Evolutionary conservation across 2,329 filamentous ascomycete genomes (phyloP).

Genomic region (Sphaerulina vaccinii): DNA sequence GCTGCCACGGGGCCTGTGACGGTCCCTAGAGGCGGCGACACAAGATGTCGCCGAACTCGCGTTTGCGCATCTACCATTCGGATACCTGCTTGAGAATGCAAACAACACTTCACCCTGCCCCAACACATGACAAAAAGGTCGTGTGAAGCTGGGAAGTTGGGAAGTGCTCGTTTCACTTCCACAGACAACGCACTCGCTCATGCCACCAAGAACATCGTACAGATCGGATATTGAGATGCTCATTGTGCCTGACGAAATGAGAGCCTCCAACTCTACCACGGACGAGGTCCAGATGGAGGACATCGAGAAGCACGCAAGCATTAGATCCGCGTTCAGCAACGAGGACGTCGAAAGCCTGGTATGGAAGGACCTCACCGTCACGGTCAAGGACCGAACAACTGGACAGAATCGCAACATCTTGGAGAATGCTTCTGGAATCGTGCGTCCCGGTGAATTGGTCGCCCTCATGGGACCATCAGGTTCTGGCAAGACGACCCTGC

Average conservation of each 20-base stretch:
- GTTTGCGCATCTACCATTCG: slow-evolving; percentile 10
- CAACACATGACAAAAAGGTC: slow-evolving; percentile 2
- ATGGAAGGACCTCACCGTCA: slow-evolving; percentile 65
- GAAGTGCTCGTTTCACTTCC: slow-evolving; percentile 9
- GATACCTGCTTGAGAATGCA: slow-evolving; percentile 4
- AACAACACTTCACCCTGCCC: slow-evolving; percentile 2
- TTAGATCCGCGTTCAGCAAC: slow-evolving; percentile 50
- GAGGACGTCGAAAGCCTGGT: slow-evolving; percentile 59
- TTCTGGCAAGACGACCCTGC: slow-evolving; percentile 75
- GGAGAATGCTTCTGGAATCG: slow-evolving; percentile 21
- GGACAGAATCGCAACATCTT: slow-evolving; percentile 51
- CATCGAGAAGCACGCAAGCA: slow-evolving; percentile 21
- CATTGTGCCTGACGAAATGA: slow-evolving; percentile 20
- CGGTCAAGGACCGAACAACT: slow-evolving; percentile 65
- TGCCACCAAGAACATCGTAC: slow-evolving; percentile 20
- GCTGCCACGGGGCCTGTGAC: not conserved
- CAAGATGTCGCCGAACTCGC: slow-evolving; percentile 15
- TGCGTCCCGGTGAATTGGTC: slow-evolving; percentile 63
- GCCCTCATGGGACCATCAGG: slow-evolving; percentile 73
- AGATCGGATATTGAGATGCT: slow-evolving; percentile 26
- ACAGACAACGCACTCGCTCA: slow-evolving; percentile 8
- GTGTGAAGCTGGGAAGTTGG: not conserved
- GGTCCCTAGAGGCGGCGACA: not conserved
- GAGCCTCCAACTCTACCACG: slow-evolving; percentile 12
- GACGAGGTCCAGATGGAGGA: slow-evolving; percentile 17